Evolutionary conservation across 768 basidiomycete species (phyloP), one percentile per base, ranked within the genome.

Genomic region (Lentinula aciculospora): DNA sequence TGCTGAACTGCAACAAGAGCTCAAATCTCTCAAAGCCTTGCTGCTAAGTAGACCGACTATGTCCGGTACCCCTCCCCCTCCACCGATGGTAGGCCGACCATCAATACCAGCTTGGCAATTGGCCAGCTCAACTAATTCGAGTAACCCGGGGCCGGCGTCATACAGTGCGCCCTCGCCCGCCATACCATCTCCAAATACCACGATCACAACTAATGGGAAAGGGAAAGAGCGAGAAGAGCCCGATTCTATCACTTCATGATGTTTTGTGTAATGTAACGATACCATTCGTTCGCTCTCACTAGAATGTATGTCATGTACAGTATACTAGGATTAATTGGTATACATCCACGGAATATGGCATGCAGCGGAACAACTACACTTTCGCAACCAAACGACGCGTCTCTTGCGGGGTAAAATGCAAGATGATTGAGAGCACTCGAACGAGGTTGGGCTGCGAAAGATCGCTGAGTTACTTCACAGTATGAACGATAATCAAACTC

Each of bases 361-460:
- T n/a, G n/a, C n/a, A n/a, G n/a, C n/a, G n/a, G n/a, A n/a, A 53
- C 45, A 51, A 39, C 53, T 72, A 88, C 31, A 94, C 88, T 76
- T 95, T 97, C 8, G 95, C 86, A 58, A 94, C 82, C 37, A 98
- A 76, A 45, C 95, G 77, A 28, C 96, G 79, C 3, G 92, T 92
- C 70, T 98, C 96, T 65, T 95, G 91, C 1, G 96, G 96, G 1
- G 96, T 98, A 65, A 99, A 98, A 39, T 84, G 89, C 37, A 98
- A 71, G 49, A 98, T 94, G 37, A 93, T 94, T 1, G 94, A 94
- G 42, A 98, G 69, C 2, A 99, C 95, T 56, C 88, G 82, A 27
- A 98, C 85, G 31, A 99, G 84, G 64, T 94, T 92, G 0, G 94
- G 91, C 89, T 94, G 59, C 9, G 37, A 56, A 15, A 23, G 34